phyloP scores from a whole-genome alignment of 352 stramenopile species.

The Halophytophthora batemanensis region DNA sequence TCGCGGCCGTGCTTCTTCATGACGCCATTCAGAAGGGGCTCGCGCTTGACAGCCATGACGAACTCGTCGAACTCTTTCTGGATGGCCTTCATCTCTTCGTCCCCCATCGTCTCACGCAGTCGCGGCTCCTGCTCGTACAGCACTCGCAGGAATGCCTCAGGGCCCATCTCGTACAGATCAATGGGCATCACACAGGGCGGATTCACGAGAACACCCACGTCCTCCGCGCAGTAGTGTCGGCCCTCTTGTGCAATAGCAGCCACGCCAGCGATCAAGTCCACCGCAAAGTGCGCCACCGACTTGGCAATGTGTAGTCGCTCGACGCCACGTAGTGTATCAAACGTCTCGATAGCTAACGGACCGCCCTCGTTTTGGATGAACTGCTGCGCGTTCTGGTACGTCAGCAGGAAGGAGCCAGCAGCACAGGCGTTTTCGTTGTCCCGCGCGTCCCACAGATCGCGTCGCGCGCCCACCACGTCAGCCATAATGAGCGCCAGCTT shows the following conservation, averaged over 20 bases:
- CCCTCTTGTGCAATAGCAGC: slow-evolving; percentile 43
- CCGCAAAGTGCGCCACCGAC: slow-evolving; percentile 42
- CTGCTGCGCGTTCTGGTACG: slow-evolving; percentile 50
- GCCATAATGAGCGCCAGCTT: slow-evolving; percentile 54
- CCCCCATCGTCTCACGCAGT: slow-evolving; percentile 40
- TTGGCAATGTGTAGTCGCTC: slow-evolving; percentile 48
- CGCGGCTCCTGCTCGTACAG: slow-evolving; percentile 35
- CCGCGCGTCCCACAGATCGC: slow-evolving; percentile 39
- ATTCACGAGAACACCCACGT: slow-evolving; percentile 36
- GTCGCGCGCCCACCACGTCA: slow-evolving; percentile 41
- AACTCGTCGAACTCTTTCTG: slow-evolving; percentile 52
- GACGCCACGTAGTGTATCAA: slow-evolving; percentile 42
- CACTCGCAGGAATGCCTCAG: slow-evolving; percentile 45
- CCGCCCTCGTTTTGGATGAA: slow-evolving; percentile 65
- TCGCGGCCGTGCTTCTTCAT: slow-evolving; percentile 57
- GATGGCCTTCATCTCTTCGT: slow-evolving; percentile 43
- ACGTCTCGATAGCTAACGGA: slow-evolving; percentile 49
- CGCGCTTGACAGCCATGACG: slow-evolving; percentile 32
- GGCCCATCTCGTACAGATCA: slow-evolving; percentile 49
- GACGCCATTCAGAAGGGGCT: slow-evolving; percentile 47
- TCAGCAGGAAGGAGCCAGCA: slow-evolving; percentile 46
- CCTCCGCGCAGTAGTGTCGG: slow-evolving; percentile 42
- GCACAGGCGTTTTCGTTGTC: slow-evolving; percentile 29
- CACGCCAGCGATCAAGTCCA: slow-evolving; percentile 41
- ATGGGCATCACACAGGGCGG: slow-evolving; percentile 45